Conservation (phyloP, 495 filamentous ascomycete genomes). For the Tuber magnatum region DNA sequence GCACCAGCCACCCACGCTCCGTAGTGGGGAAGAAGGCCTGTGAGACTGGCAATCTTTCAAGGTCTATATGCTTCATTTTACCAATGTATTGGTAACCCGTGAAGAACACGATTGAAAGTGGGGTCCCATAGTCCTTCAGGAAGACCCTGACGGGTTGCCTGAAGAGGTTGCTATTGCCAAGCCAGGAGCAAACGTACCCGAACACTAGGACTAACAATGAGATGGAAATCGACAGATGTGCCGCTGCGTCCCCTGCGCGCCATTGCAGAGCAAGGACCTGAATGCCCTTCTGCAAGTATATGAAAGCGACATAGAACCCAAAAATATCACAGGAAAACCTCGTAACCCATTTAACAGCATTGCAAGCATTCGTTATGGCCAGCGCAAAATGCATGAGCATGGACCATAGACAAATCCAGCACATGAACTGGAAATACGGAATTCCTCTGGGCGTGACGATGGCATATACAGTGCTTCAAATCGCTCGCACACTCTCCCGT, state of each 20-base stretch:
- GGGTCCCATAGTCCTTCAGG: slow-evolving; percentile 76
- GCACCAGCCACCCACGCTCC: slow-evolving; percentile 72
- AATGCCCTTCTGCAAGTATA: slow-evolving; percentile 78
- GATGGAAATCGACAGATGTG: slow-evolving; percentile 67
- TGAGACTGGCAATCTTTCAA: slow-evolving; percentile 62
- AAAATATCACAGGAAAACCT: slow-evolving; percentile 82
- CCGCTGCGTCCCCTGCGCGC: slow-evolving; percentile 54
- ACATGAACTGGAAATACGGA: slow-evolving; percentile 76
- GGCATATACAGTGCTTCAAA: slow-evolving; percentile 64
- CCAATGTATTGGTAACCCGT: slow-evolving; percentile 82
- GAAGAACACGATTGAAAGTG: slow-evolving; percentile 77
- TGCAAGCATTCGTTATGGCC: slow-evolving; percentile 72
- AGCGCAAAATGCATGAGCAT: slow-evolving; percentile 72
- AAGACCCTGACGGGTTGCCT: slow-evolving; percentile 65
- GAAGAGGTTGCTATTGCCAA: slow-evolving; percentile 65
- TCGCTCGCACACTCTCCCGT: slow-evolving; percentile 2
- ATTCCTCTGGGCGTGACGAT: slow-evolving; percentile 63
- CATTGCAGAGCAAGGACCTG: slow-evolving; percentile 64
- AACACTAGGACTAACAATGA: slow-evolving; percentile 64
- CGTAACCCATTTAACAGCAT: slow-evolving; percentile 72
- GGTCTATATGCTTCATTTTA: slow-evolving; percentile 59
- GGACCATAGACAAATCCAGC: slow-evolving; percentile 80
- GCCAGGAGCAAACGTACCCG: slow-evolving; percentile 61
- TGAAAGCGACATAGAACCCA: slow-evolving; percentile 76
- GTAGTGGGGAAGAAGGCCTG: slow-evolving; percentile 75